Conservation (phyloP, 345 rosid species). For the Gossypioides kirkii region DNA sequence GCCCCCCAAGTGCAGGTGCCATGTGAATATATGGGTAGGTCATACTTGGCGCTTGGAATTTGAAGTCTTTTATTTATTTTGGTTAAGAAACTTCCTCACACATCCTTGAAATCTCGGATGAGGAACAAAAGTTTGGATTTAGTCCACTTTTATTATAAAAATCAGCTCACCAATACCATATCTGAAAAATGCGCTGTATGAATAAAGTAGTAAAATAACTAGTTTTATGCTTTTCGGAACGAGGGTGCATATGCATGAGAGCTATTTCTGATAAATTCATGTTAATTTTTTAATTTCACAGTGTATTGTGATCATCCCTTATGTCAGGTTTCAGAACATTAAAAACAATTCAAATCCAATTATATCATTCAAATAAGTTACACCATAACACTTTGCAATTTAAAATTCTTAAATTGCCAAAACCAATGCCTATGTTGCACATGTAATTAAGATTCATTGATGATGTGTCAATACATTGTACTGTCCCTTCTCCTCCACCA, state of each 20-base stretch:
- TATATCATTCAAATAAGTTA: too few species aligned
- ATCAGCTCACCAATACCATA: neutral
- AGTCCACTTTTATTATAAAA: neutral
- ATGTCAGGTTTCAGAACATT: too few species aligned
- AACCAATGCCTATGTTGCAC: too few species aligned
- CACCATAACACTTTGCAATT: too few species aligned
- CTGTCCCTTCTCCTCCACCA: too few species aligned
- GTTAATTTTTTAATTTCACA: neutral
- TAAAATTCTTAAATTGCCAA: too few species aligned
- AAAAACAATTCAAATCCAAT: too few species aligned
- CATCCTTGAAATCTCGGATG: neutral
- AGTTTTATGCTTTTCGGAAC: neutral
- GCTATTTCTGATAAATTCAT: neutral
- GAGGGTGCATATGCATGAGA: slow-evolving; percentile 1
- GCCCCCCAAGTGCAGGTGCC: too few species aligned
- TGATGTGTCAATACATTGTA: too few species aligned
- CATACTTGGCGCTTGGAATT: slow-evolving; percentile 25
- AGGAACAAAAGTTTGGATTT: neutral
- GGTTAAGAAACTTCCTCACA: slow-evolving; percentile 13
- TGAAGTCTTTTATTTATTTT: neutral
- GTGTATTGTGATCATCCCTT: too few species aligned
- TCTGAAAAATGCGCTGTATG: neutral
- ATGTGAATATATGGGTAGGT: slow-evolving; percentile 4
- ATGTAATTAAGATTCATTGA: too few species aligned
- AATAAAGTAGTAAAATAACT: neutral